phyloP scores from a whole-genome alignment of 78 protist genomes.

The Tieghemostelium lacteum region DNA sequence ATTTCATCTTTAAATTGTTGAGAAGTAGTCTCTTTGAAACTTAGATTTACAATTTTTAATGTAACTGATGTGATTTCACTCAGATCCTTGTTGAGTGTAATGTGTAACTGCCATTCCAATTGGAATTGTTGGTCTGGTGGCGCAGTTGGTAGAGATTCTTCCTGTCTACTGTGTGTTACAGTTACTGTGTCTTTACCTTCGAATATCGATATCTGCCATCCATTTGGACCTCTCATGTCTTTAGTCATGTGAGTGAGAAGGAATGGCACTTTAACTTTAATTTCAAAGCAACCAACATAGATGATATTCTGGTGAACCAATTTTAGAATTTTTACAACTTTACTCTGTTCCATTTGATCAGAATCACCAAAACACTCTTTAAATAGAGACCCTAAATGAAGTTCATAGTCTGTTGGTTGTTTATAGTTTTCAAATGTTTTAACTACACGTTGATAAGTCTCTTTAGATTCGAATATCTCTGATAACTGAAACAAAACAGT shows the following conservation, averaged over 20 bases:
- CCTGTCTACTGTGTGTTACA: constrained; percentile 22
- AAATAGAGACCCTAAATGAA: constrained; percentile 10
- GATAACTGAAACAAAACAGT: background rate
- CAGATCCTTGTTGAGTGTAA: constrained; percentile 5
- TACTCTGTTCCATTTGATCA: constrained; percentile 9
- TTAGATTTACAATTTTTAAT: constrained; percentile 20
- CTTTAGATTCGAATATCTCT: constrained; percentile 13
- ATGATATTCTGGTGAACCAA: constrained; percentile 58
- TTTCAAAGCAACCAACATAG: constrained; percentile 57
- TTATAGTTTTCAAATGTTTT: background rate
- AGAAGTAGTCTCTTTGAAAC: background rate
- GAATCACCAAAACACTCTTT: constrained; percentile 8
- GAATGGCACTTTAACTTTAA: constrained; percentile 32
- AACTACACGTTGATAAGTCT: background rate
- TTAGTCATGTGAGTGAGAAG: constrained; percentile 35
- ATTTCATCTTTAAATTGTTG: constrained; percentile 32
- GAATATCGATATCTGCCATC: constrained; percentile 20
- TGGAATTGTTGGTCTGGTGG: constrained; percentile 16
- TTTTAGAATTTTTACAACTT: constrained; percentile 41
- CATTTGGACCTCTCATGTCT: constrained; percentile 53
- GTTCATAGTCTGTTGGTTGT: constrained; percentile 40
- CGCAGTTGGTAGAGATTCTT: constrained; percentile 30
- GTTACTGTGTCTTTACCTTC: constrained; percentile 26
- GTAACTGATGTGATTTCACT: constrained; percentile 3
- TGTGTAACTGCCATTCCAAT: constrained; percentile 48